Evolutionary conservation across 176 grass and related monocot genomes (phyloP).

Genomic region (Cenchrus fungigraminus): DNA sequence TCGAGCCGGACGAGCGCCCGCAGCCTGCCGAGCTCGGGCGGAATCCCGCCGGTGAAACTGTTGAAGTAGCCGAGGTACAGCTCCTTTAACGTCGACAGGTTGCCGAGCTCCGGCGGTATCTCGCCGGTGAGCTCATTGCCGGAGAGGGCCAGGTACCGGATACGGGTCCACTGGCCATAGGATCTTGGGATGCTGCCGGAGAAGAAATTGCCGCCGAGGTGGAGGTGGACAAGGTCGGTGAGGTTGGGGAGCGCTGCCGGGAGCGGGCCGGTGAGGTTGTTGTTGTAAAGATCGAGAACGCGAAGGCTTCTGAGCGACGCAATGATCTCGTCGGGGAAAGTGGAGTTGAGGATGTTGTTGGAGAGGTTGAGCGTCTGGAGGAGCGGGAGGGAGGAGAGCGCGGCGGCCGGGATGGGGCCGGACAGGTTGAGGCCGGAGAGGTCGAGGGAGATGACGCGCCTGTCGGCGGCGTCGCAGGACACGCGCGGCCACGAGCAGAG

Average conservation of each 20-base stretch:
- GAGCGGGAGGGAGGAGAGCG: slow-evolving; percentile 53
- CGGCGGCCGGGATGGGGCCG: slow-evolving; percentile 63
- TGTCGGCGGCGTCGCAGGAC: slow-evolving; percentile 53
- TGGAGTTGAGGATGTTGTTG: slow-evolving; percentile 86
- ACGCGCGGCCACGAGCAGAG: slow-evolving; percentile 69
- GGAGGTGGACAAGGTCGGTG: slow-evolving; percentile 69
- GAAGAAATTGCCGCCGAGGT: slow-evolving; percentile 95
- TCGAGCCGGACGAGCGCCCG: slow-evolving; percentile 69
- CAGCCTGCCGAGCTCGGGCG: slow-evolving; percentile 70
- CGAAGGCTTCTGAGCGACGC: slow-evolving; percentile 48
- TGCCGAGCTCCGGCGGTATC: slow-evolving; percentile 74
- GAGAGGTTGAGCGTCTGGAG: slow-evolving; percentile 87
- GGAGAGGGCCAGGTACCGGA: slow-evolving; percentile 83
- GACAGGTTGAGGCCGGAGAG: slow-evolving; percentile 80
- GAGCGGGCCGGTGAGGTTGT: slow-evolving; percentile 83
- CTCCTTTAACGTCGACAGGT: slow-evolving; percentile 65
- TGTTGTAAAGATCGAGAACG: slow-evolving; percentile 92
- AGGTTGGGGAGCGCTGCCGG: slow-evolving; percentile 59
- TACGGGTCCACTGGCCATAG: slow-evolving; percentile 69
- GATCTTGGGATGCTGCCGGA: slow-evolving; percentile 66
- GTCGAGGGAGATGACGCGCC: slow-evolving; percentile 56
- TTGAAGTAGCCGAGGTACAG: slow-evolving; percentile 94
- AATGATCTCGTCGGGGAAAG: slow-evolving; percentile 59
- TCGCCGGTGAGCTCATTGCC: slow-evolving; percentile 84
- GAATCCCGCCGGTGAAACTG: slow-evolving; percentile 75